phyloP scores from a whole-genome alignment of 2,329 filamentous ascomycete species.

The Didymella arachidicola region DNA sequence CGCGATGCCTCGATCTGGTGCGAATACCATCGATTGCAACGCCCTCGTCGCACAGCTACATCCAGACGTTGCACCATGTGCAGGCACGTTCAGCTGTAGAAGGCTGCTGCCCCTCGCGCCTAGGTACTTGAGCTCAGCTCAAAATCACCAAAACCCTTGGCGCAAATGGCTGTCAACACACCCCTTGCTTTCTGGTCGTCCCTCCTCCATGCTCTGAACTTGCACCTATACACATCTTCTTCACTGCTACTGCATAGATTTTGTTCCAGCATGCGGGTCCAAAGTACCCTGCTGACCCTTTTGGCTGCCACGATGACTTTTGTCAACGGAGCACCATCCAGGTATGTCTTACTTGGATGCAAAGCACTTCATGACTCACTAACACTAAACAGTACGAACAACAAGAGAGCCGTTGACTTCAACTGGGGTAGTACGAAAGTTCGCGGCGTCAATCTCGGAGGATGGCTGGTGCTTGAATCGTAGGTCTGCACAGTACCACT shows the following conservation, averaged over 20 bases:
- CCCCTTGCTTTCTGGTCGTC: background rate
- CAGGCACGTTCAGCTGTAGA: background rate
- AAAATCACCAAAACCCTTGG: background rate
- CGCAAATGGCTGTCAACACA: background rate
- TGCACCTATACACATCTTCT: background rate
- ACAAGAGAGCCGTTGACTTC: constrained; percentile 33
- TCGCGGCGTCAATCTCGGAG: constrained; percentile 46
- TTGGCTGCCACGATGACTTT: constrained; percentile 20
- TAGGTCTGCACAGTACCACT: constrained; percentile 13
- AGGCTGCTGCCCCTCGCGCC: background rate
- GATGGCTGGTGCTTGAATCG: constrained; percentile 48
- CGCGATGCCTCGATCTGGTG: background rate
- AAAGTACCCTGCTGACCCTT: constrained; percentile 18
- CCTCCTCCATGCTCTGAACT: too few species aligned
- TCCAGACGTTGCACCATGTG: constrained; percentile 1
- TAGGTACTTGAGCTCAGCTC: background rate
- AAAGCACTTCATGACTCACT: background rate
- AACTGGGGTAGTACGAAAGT: constrained; percentile 57
- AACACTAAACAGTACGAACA: constrained; percentile 2
- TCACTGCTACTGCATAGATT: too few species aligned
- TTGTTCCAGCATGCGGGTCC: constrained; percentile 20
- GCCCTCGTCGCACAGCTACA: background rate
- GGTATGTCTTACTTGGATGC: constrained; percentile 14
- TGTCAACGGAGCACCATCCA: constrained; percentile 29
- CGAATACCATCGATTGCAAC: background rate